These are phyloP conservation scores for Gnetum montanum DNA, from an alignment of 75 land plant species.

Conservation along the genomic window DNA sequence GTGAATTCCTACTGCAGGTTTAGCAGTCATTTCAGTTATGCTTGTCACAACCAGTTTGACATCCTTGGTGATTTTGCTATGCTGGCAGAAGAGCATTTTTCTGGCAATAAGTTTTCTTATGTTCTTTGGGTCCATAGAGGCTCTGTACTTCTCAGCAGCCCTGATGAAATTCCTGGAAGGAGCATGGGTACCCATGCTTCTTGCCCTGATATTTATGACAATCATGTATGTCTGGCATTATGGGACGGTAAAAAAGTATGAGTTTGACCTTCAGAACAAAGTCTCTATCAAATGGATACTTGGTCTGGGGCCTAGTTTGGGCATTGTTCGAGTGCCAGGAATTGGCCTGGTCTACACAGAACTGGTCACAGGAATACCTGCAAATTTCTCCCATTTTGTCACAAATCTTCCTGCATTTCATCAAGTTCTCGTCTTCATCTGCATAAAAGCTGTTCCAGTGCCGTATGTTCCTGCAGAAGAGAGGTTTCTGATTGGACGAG, in stretches of 20 bases:
- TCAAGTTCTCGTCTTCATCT: slow-evolving; percentile 29
- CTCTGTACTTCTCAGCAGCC: slow-evolving; percentile 26
- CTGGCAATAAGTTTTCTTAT: slow-evolving; percentile 43
- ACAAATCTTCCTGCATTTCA: slow-evolving; percentile 39
- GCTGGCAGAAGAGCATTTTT: slow-evolving; percentile 43
- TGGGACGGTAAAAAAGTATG: slow-evolving; percentile 32
- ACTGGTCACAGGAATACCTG: slow-evolving; percentile 31
- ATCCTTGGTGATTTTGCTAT: slow-evolving; percentile 59
- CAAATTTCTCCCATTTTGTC: slow-evolving; percentile 31
- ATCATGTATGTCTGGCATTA: slow-evolving; percentile 42
- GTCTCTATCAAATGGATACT: slow-evolving; percentile 27
- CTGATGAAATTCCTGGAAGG: slow-evolving; percentile 34
- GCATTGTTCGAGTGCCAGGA: slow-evolving; percentile 36
- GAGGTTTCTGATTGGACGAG: slow-evolving; percentile 30
- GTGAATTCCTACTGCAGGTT: slow-evolving; percentile 24
- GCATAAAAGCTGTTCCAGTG: slow-evolving; percentile 35
- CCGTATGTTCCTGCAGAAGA: slow-evolving; percentile 35
- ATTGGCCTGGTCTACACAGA: slow-evolving; percentile 33
- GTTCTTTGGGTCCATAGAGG: slow-evolving; percentile 37
- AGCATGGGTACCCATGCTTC: slow-evolving; percentile 33
- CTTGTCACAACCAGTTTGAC: slow-evolving; percentile 73
- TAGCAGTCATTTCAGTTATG: slow-evolving; percentile 78
- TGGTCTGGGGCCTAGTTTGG: slow-evolving; percentile 26
- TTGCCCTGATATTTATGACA: slow-evolving; percentile 32
- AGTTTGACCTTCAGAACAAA: slow-evolving; percentile 37